A percentile compares a stretch with the other conserved stretches of the same genome.
Conservation (phyloP, 768 basidiomycete genomes). For the Clavulina sp. region DNA sequence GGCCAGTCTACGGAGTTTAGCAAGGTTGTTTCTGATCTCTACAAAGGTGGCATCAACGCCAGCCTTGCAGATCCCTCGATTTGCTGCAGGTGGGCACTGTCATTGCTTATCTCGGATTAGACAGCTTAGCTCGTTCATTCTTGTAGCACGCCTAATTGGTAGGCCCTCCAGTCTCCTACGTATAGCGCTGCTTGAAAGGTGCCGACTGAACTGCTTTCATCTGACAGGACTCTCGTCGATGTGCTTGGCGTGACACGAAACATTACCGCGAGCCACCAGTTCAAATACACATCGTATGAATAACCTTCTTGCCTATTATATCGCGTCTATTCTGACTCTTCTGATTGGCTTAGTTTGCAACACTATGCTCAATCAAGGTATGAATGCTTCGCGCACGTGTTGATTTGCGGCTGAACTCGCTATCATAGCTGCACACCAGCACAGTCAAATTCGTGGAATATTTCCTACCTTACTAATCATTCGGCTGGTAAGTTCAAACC, state of each 20-base stretch:
- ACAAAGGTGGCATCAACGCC: neutral
- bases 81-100: neutral
- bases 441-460: neutral
- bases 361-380: slow-evolving; percentile 10
- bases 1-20: too few species aligned
- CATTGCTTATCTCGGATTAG: too few species aligned
- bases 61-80: neutral
- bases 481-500: neutral
- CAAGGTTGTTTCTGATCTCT: neutral
- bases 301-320: too few species aligned
- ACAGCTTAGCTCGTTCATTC: too few species aligned
- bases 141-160: too few species aligned
- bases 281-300: slow-evolving; percentile 11
- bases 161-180: too few species aligned
- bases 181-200: neutral
- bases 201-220: neutral
- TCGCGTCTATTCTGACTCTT: neutral
- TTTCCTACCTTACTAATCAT: neutral
- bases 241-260: slow-evolving; percentile 4
- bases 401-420: too few species aligned
- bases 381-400: neutral
- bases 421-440: too few species aligned
- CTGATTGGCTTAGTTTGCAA: slow-evolving; percentile 5
- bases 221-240: slow-evolving; percentile 4
- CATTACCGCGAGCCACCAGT: neutral